phyloP scores from a whole-genome alignment of 1,284 basidiomycete genomes.

The Apiotrichum veenhuisii region DNA sequence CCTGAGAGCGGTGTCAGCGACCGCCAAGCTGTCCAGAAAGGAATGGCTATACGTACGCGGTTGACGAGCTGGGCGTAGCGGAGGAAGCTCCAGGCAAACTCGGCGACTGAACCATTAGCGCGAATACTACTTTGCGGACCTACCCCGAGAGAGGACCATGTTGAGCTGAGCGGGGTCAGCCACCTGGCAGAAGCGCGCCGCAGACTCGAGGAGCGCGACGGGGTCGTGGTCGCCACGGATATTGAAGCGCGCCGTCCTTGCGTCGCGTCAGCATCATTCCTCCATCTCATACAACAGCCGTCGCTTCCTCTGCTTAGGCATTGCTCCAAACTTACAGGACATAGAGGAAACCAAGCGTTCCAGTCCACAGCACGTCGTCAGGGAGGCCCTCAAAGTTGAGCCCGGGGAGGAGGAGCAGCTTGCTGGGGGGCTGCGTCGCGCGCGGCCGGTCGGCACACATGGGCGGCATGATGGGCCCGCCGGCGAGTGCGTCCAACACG shows the following conservation, averaged over 20 bases:
- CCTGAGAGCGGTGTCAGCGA: not conserved
- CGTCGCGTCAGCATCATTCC: not conserved
- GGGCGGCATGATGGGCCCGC: not conserved
- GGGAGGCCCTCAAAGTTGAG: constrained; percentile 15
- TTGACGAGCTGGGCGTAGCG: constrained; percentile 28
- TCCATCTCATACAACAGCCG: not conserved
- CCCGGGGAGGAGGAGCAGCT: constrained; percentile 5
- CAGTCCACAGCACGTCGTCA: constrained; percentile 16
- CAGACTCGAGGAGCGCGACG: constrained; percentile 11
- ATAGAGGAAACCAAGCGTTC: constrained; percentile 30
- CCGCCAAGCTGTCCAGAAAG: not conserved
- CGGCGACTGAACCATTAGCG: constrained; percentile 23
- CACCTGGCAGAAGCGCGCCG: constrained; percentile 12
- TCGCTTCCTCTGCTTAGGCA: no score
- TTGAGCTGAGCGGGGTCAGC: constrained; percentile 18
- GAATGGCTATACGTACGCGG: constrained; percentile 15
- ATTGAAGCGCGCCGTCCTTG: constrained; percentile 9
- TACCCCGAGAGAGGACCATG: constrained; percentile 8
- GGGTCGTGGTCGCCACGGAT: not conserved
- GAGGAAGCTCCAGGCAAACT: constrained; percentile 33
- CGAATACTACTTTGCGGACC: not conserved
- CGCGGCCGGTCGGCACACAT: not conserved
- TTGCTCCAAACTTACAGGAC: constrained; percentile 27
- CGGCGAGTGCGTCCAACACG: not conserved
- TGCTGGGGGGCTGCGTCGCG: not conserved